These are phyloP conservation scores for Aspergillus piperis DNA, from an alignment of 2,329 filamentous ascomycete genomes.

Conservation along the genomic window DNA sequence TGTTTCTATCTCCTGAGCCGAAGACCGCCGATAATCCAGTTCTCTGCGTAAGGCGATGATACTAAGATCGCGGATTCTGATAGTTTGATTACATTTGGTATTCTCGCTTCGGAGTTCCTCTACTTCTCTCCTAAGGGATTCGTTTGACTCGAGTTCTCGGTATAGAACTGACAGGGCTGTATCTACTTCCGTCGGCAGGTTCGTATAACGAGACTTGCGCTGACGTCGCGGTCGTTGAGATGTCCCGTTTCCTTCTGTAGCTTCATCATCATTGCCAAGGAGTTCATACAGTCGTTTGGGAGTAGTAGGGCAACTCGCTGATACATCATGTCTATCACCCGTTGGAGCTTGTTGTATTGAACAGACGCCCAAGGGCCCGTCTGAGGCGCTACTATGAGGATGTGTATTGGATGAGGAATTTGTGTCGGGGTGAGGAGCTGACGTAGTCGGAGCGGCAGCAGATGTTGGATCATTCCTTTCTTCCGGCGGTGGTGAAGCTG, in stretches of 20 bases:
- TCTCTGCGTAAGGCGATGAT: constrained; percentile 1
- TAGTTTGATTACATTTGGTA: background rate
- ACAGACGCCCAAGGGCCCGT: no score
- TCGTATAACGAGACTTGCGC: background rate
- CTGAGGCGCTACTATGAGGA: no score
- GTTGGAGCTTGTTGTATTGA: no score
- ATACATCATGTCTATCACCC: no score
- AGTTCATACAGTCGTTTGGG: no score
- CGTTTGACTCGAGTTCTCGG: constrained; percentile 2
- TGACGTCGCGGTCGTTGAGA: background rate
- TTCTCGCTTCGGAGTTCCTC: background rate
- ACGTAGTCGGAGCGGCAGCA: background rate
- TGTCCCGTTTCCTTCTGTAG: background rate
- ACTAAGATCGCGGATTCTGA: constrained; percentile 5
- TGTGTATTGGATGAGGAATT: background rate
- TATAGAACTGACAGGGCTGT: constrained; percentile 5
- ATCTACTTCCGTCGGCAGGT: constrained; percentile 1
- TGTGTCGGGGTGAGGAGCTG: no score
- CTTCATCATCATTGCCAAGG: background rate
- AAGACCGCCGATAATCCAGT: background rate
- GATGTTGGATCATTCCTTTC: background rate
- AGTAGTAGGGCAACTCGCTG: no score
- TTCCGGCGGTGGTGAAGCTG: background rate
- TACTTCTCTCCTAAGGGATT: background rate
- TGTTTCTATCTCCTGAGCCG: background rate